Base-by-base conservation (phyloP, 495 filamentous ascomycete genomes). In the Lophium mytilinum region DNA sequence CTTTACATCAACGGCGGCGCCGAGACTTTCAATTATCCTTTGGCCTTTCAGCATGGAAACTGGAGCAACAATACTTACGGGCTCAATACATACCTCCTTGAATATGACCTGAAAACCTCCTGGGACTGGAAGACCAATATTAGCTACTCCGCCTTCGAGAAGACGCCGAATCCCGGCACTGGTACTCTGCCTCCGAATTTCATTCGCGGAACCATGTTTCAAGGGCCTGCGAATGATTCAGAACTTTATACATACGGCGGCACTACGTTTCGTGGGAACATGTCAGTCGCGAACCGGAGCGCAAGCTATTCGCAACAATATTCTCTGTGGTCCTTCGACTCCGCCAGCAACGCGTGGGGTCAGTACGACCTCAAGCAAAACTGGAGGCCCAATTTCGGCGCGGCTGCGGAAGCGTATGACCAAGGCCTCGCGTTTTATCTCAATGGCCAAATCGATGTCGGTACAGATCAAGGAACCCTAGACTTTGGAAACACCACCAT, bases 61-160 rank as follows among this genome's bases (percentile, higher is more conserved):
- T 45, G 43, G 15, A 53, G 49, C 12, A 30, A 50, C 33, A 45
- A 49, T 9, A 17, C 36, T 17, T 43, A 36, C 11, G 62, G 62
- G 34, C 56, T 52, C 42, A 65, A 76, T 55, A 66, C 66, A 1
- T 68, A 69, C 47, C 37, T 77, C 4, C 64, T 77, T 17, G 50
- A 50, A 9, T 60, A 76, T 14, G 66, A 74, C 34, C 53, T 76
- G 59, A 67, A 50, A 36, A 50, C 50, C 1, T 72, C 73, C 8
- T 76, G 72, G 73, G 65, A 76, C 52, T 76, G 72, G 73, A 70
- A 75, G 41, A 64, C 40, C n/a, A 75, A 73, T 52, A 69, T 73
- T 24, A 71, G 71, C 1, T 66, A 71, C 33, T 65, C 9, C 1
- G 55, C 59, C 15, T 6, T 71, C 4, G 60, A 65, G 21, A 76